These are phyloP conservation scores for Sporothrix curviconia DNA, from an alignment of 2,329 filamentous ascomycete genomes.

Conservation along the genomic window DNA sequence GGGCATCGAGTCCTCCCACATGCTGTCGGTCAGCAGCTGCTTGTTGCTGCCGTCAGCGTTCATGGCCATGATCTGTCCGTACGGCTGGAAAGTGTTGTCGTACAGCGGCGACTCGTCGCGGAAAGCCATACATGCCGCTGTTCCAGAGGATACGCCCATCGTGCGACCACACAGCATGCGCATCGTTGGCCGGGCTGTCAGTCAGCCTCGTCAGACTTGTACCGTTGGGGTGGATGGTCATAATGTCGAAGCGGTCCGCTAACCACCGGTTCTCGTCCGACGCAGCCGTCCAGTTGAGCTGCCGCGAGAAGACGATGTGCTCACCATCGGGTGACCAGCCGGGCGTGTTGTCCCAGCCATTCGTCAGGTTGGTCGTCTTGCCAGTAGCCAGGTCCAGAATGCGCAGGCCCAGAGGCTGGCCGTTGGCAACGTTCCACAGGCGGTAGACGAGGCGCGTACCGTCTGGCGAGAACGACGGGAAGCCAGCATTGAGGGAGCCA, in stretches of 20 bases:
- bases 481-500: neutral
- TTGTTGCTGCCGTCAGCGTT: slow-evolving; percentile 6
- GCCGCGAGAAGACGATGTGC: neutral
- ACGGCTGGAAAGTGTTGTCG: slow-evolving; percentile 1
- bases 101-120: neutral
- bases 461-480: slow-evolving; percentile 2
- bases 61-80: slow-evolving; percentile 7
- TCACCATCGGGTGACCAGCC: neutral
- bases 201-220: neutral
- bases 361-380: neutral
- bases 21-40: neutral
- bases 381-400: neutral
- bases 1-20: slow-evolving; percentile 7
- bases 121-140: slow-evolving; percentile 2
- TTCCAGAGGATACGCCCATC: neutral
- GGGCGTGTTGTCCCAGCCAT: neutral
- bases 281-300: neutral
- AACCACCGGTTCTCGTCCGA: neutral
- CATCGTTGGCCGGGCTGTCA: neutral
- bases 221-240: neutral
- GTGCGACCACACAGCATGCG: neutral
- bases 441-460: neutral
- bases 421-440: neutral
- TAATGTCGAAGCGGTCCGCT: neutral
- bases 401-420: neutral